Percentiles rank a stretch among this genome's conserved stretches.
Conservation (phyloP, 148 eudicot species). For the Fagopyrum tataricum region DNA sequence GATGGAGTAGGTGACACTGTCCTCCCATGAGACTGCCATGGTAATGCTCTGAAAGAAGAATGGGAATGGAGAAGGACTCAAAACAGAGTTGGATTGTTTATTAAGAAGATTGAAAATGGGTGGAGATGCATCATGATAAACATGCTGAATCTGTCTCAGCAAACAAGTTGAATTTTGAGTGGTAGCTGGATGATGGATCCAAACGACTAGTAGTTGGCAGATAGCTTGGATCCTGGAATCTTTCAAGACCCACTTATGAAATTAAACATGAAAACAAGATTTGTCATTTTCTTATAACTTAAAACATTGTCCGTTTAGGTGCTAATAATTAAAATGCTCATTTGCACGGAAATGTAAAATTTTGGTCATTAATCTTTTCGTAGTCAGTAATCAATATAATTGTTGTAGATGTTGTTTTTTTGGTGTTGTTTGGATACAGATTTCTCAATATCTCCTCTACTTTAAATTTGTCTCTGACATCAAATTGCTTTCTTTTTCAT, state of each 20-base stretch:
- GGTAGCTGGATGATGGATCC: conserved; percentile 11
- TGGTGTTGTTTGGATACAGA: no score
- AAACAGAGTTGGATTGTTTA: conserved; percentile 1
- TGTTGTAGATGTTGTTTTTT: no score
- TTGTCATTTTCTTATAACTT: not conserved
- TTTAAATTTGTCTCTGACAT: no score
- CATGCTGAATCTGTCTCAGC: not conserved
- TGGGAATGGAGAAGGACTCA: no score
- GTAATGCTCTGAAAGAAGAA: not conserved
- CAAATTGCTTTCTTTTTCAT: no score
- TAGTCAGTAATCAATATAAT: not conserved
- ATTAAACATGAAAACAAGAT: not conserved
- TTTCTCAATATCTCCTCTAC: no score
- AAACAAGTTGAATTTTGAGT: conserved; percentile 13
- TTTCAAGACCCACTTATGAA: not conserved
- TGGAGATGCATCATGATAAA: conserved; percentile 1
- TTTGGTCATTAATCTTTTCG: not conserved
- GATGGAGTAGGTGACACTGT: conserved; percentile 50
- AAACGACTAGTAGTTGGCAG: conserved; percentile 9
- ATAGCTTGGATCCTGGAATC: conserved; percentile 12
- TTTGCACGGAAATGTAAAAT: not conserved
- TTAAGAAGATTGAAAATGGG: conserved; percentile 5
- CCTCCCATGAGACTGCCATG: conserved; percentile 57
- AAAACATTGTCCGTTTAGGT: not conserved
- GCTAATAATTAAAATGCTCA: not conserved